These are phyloP conservation scores for Odontarrhena argentea DNA, from an alignment of 345 rosid species.

Conservation along the genomic window DNA sequence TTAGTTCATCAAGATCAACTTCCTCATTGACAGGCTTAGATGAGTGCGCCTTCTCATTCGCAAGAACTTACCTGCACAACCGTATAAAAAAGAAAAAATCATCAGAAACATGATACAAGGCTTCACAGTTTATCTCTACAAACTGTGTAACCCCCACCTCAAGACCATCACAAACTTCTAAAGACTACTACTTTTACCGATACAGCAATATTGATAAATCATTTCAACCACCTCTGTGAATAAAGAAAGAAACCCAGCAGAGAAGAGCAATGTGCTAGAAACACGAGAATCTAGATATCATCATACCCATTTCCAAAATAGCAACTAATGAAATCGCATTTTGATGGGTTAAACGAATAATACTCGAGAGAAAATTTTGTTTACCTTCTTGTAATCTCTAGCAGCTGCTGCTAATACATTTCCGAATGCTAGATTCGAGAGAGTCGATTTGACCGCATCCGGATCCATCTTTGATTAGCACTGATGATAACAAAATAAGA, in stretches of 20 bases:
- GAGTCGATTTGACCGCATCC: conserved; percentile 80
- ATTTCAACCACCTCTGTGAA: no score
- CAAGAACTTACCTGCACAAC: conserved; percentile 62
- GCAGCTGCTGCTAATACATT: conserved; percentile 99
- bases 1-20: conserved; percentile 90
- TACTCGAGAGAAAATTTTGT: not conserved
- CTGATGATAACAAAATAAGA: conserved; percentile 19
- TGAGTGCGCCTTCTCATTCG: conserved; percentile 66
- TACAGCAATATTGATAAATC: no score
- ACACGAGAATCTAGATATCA: not conserved
- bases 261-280: not conserved
- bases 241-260: conserved; percentile 1
- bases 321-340: not conserved
- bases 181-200: no score
- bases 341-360: conserved; percentile 18
- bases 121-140: no score
- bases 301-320: not conserved
- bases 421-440: conserved; percentile 85
- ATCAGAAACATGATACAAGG: no score
- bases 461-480: conserved; percentile 65
- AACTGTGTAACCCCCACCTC: no score
- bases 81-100: conserved; percentile 2
- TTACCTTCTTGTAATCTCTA: conserved; percentile 85
- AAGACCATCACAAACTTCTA: no score
- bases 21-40: conserved; percentile 63